Percentiles rank a stretch among this genome's conserved stretches.
Evolutionary conservation across 371 early-diverging fungal species (phyloP).

Genomic region (Chytridiales sp.): DNA sequence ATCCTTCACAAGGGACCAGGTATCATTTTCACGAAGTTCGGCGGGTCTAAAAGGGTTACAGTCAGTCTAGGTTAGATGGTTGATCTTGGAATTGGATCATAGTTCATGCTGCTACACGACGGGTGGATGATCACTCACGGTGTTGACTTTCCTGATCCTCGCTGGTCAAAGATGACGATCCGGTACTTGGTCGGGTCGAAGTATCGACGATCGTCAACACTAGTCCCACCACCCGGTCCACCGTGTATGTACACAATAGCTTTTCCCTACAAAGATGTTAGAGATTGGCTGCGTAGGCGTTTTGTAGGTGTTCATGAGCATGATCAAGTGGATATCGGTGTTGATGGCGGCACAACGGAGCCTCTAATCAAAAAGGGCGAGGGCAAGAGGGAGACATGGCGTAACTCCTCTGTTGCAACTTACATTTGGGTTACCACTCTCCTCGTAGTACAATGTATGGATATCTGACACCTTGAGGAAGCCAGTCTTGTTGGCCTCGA

Average conservation of each 20-base stretch:
- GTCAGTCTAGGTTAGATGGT: background rate
- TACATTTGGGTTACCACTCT: slow-evolving; percentile 43
- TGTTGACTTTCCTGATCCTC: slow-evolving; percentile 63
- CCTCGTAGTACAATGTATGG: slow-evolving; percentile 56
- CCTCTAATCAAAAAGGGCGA: background rate
- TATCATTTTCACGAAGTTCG: slow-evolving; percentile 34
- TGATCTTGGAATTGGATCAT: slow-evolving; percentile 3
- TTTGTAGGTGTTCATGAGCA: too few relatives aligned
- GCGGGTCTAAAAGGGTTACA: background rate
- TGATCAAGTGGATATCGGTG: background rate
- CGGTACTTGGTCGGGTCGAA: slow-evolving; percentile 62
- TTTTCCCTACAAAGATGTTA: slow-evolving; percentile 7
- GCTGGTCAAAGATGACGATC: slow-evolving; percentile 62
- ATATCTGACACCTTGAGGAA: slow-evolving; percentile 52
- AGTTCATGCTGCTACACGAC: background rate
- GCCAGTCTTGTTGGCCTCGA: slow-evolving; percentile 54
- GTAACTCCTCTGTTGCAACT: background rate
- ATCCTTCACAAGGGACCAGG: slow-evolving; percentile 59
- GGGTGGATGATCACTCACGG: slow-evolving; percentile 33
- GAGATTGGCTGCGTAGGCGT: too few relatives aligned
- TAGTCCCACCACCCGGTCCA: slow-evolving; percentile 57
- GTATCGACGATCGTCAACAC: slow-evolving; percentile 54
- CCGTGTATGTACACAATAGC: slow-evolving; percentile 62
- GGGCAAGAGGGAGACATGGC: background rate
- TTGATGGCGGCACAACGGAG: background rate